These are phyloP conservation scores for Fusarium sp. DNA, from an alignment of 2,329 filamentous ascomycete genomes.

Conservation along the genomic window DNA sequence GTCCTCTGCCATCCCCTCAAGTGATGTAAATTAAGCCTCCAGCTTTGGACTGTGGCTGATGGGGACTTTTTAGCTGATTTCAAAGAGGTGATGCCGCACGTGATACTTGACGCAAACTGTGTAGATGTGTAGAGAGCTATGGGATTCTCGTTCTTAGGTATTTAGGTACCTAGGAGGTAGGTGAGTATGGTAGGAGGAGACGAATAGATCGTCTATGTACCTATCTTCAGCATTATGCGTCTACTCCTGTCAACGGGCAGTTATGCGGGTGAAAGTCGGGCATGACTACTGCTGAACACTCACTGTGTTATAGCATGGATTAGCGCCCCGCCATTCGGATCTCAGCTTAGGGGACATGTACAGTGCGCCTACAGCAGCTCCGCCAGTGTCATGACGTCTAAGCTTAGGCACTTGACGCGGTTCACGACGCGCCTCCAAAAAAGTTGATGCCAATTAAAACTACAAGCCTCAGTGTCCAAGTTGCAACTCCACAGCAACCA, in stretches of 20 bases:
- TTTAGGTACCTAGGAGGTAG: neutral
- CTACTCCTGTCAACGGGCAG: neutral
- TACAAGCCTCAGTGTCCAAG: slow-evolving; percentile 23
- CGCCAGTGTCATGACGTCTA: slow-evolving; percentile 34
- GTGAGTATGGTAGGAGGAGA: neutral
- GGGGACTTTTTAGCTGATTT: neutral
- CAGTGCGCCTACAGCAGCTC: slow-evolving; percentile 15
- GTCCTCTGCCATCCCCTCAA: neutral
- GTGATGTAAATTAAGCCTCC: neutral
- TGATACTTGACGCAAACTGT: neutral
- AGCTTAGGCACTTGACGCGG: slow-evolving; percentile 42
- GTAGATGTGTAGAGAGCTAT: neutral
- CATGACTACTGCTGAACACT: neutral
- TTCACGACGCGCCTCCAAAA: slow-evolving; percentile 42
- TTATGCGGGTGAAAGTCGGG: neutral
- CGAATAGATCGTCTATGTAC: neutral
- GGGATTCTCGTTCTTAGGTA: neutral
- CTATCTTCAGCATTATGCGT: neutral
- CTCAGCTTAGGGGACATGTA: neutral
- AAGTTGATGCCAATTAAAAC: slow-evolving; percentile 33
- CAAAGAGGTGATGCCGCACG: slow-evolving; percentile 19
- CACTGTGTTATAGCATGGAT: slow-evolving; percentile 4
- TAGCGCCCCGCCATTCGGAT: neutral
- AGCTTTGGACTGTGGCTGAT: neutral
- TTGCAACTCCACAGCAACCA: slow-evolving; percentile 30